Conservation (phyloP, 352 stramenopile genomes). For the Pythium insidiosum region DNA sequence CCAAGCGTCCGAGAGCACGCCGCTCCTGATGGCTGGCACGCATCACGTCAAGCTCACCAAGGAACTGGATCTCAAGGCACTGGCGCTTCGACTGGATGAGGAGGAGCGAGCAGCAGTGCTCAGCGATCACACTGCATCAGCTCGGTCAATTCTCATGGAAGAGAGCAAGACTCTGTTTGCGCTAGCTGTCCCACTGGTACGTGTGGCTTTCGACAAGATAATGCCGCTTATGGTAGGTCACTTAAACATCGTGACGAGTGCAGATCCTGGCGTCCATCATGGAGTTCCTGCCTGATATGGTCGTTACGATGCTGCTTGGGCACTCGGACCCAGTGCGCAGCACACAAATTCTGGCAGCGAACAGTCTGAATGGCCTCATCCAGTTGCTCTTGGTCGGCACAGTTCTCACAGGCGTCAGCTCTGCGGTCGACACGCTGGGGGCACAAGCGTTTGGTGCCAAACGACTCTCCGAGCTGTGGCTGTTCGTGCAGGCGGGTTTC, state of each 20-base stretch:
- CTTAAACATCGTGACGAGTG: neutral
- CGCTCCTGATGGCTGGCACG: constrained; percentile 5
- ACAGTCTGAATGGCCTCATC: constrained; percentile 36
- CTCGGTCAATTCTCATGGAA: constrained; percentile 1
- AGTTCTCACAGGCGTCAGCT: constrained; percentile 40
- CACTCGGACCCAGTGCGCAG: constrained; percentile 38
- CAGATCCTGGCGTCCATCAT: constrained; percentile 36
- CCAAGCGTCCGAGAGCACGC: constrained; percentile 3
- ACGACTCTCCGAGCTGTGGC: constrained; percentile 43
- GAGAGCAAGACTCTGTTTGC: constrained; percentile 3
- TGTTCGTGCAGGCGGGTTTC: constrained; percentile 48
- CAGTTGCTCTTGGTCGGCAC: constrained; percentile 43
- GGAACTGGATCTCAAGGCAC: constrained; percentile 5
- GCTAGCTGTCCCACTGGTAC: constrained; percentile 13
- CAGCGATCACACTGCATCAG: neutral
- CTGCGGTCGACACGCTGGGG: constrained; percentile 56
- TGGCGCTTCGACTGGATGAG: constrained; percentile 2
- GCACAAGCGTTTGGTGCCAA: constrained; percentile 61
- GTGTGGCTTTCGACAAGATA: neutral
- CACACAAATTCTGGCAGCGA: constrained; percentile 47
- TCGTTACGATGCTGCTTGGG: constrained; percentile 56
- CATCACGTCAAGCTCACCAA: neutral
- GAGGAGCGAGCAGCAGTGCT: neutral
- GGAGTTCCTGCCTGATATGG: constrained; percentile 36
- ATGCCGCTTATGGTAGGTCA: neutral